Evolutionary conservation across 2,329 filamentous ascomycete species (phyloP).

Genomic region (Penicillium aurantiogriseum): DNA sequence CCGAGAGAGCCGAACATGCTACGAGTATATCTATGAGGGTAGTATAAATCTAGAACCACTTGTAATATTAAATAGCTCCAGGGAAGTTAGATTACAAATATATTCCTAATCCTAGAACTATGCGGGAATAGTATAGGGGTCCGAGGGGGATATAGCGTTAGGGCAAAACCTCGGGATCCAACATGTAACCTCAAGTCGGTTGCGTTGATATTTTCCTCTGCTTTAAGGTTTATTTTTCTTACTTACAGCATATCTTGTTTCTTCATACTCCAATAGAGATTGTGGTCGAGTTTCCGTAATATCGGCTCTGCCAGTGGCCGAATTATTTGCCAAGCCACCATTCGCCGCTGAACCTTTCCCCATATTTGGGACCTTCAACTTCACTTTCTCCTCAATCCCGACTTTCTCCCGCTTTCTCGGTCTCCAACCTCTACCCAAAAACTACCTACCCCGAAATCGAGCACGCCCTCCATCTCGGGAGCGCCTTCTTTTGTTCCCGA

Average conservation of each 20-base stretch:
- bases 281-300: slow-evolving; percentile 14
- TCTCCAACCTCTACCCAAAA: not conserved
- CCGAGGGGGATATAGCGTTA: not conserved
- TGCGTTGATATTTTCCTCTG: not conserved
- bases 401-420: slow-evolving; percentile 6
- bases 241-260: not conserved
- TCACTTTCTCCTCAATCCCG: slow-evolving; percentile 21
- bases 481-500: not conserved
- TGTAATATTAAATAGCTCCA: not conserved
- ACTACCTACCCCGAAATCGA: slow-evolving; percentile 9
- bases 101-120: not conserved
- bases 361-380: slow-evolving; percentile 26
- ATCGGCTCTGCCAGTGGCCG: slow-evolving; percentile 15
- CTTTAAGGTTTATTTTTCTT: not conserved
- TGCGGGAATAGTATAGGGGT: not conserved
- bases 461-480: not conserved
- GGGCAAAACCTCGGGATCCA: not conserved
- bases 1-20: not conserved
- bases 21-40: not conserved
- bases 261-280: not conserved
- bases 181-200: not conserved
- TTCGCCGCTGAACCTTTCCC: slow-evolving; percentile 31
- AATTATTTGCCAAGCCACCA: slow-evolving; percentile 30
- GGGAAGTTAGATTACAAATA: no score
- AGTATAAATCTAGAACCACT: not conserved